Base-by-base conservation (phyloP, 2,329 filamentous ascomycete species). In the Xylaria sp. region DNA sequence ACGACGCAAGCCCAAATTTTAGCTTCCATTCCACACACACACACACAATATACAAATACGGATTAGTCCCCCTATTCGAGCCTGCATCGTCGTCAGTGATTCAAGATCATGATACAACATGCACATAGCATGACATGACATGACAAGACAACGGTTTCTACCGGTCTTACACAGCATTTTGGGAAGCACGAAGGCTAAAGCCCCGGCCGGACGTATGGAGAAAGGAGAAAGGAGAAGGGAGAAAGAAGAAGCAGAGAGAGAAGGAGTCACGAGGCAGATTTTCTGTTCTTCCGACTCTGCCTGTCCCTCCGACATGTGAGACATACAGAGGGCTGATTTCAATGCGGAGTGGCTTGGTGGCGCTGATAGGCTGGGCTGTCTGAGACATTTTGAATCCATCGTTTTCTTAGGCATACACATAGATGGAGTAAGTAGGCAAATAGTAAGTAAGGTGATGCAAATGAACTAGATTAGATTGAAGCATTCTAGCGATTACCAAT, bases 371-470 rank as follows among this genome's bases (percentile, higher is more conserved):
- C 31, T 61, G 47, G n/a, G 53, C 47, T 8, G 21, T n/a, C 58
- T 66, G 58, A 68, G 66, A 68, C 64, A 68, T 25, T n/a, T 50
- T 40, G 47, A 37, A 37, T 50, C 31, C 47, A 50, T 37, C 28
- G 31, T 35, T 19, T 5, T 14, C 14, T 21, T 46, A 28, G 9
- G 31, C 31, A 5, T 5, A 5, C 11, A 33, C 31, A 33, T 33
- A 37, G 35, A 12, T 37, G 28, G 35, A 37, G 35, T 37, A 37
- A 14, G 35, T 37, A 15, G 35, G 8, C 12, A 37, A 37, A 12
- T 31, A 31, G 5, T 31, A 31, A 31, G 28, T 31, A 31, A 4
- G n/a, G n/a, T n/a, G n/a, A n/a, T n/a, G n/a, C n/a, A n/a, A n/a
- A n/a, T n/a, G n/a, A n/a, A n/a, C n/a, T n/a, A n/a, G n/a, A n/a